phyloP scores from a whole-genome alignment of 805 yeast genomes.

The Alloascoidea africana region DNA sequence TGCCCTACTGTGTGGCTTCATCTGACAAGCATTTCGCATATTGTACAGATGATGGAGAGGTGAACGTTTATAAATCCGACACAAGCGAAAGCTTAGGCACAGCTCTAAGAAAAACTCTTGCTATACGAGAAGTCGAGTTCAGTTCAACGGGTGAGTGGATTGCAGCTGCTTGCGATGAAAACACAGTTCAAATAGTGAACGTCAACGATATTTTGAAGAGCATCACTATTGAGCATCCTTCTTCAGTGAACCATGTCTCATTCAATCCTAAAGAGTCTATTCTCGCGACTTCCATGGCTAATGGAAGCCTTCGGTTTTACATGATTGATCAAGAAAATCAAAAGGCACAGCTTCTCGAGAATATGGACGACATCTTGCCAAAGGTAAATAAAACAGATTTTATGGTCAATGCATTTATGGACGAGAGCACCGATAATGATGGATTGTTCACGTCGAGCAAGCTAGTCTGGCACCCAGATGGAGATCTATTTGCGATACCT shows the following conservation, averaged over 20 bases:
- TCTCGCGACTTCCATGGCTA: slow-evolving; percentile 16
- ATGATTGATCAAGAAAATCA: slow-evolving; percentile 13
- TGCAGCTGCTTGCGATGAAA: slow-evolving; percentile 18
- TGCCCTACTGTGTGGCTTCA: not conserved
- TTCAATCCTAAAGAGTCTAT: slow-evolving; percentile 16
- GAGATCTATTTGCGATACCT: slow-evolving; percentile 57
- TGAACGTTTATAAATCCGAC: slow-evolving; percentile 13
- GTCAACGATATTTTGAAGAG: slow-evolving; percentile 19
- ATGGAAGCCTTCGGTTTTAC: slow-evolving; percentile 18
- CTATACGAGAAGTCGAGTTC: slow-evolving; percentile 18
- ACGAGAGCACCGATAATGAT: slow-evolving; percentile 20
- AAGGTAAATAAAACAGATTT: slow-evolving; percentile 5
- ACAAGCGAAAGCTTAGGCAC: slow-evolving; percentile 11
- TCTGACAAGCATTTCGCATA: slow-evolving; percentile 18
- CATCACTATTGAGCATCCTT: slow-evolving; percentile 26
- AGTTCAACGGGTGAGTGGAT: slow-evolving; percentile 19
- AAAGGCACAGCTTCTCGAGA: slow-evolving; percentile 10
- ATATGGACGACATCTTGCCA: slow-evolving; percentile 15
- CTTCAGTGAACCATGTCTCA: slow-evolving; percentile 32
- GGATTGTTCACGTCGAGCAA: slow-evolving; percentile 27
- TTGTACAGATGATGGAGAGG: slow-evolving; percentile 28
- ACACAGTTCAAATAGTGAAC: slow-evolving; percentile 15
- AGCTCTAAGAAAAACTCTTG: slow-evolving; percentile 15
- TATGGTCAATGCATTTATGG: not conserved
- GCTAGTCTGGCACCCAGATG: slow-evolving; percentile 58